Evolutionary conservation across 2,329 filamentous ascomycete species (phyloP), one percentile per base, ranked within the genome.

Genomic region (Ambrosiella xylebori): DNA sequence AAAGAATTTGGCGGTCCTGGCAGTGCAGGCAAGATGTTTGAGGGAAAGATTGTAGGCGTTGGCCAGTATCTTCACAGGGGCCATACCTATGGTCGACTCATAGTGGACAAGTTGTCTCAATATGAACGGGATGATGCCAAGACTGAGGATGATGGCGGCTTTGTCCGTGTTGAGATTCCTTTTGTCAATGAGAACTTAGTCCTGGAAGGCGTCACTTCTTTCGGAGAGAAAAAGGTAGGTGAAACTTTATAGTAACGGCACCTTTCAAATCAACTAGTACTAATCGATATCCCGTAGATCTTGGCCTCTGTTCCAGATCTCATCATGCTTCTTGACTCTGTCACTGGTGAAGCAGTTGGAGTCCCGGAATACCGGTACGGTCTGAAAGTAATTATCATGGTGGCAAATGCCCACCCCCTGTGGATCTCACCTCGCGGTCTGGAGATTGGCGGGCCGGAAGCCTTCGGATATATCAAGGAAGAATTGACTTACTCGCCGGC

Each of bases 121-220:
- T 66, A 51, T 67, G 75, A 63, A 60, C 67, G 59, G 59, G 68
- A 63, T 60, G 19, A 54, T 57, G 61, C 44, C 27, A 27, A 2
- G 59, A 67, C 59, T 37, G 65, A 68, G n/a, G 27, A 57, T 3
- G 55, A 40, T 15, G 52, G 19, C 3, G 17, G 37, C 6, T 44
- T 60, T 51, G 38, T 58, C 11, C 45, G 41, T 37, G 65, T 78
- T 56, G 73, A 70, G 57, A 75, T 79, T 40, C 76, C 76, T 0
- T 79, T 79, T 68, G 78, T 78, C 67, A 79, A 80, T 63, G 76
- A 79, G 62, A 79, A 78, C 62, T 74, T 78, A 41, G 73, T 72
- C 50, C 75, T 72, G 0, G 50, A 61, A 19, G 62, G 63, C 13
- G 62, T 61, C 2, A 61, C 50, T 3, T 61, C 59, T 0, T 59